Base-by-base conservation (phyloP, 129 eudicot species). In the Flaveria bidentis region DNA sequence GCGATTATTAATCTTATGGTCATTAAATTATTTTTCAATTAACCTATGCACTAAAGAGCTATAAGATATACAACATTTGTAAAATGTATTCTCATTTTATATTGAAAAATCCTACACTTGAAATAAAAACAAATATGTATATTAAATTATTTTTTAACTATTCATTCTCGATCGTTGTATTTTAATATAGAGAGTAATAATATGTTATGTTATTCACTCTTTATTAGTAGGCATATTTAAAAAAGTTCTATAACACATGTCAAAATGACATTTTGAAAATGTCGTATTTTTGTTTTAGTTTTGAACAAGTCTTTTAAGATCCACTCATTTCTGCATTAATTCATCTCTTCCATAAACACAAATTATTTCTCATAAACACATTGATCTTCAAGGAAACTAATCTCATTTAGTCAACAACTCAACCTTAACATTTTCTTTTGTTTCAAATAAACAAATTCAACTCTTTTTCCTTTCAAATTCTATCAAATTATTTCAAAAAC, bases 251-350 rank as follows among this genome's bases (percentile, higher is more conserved):
- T 22, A 25, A 36, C 82, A 62, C 74, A 65, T 72, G 83, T 80
- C 61, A 30, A 65, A 73, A n/a, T n/a, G n/a, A n/a, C n/a, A n/a
- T n/a, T n/a, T n/a, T n/a, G n/a, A n/a, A n/a, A n/a, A 16, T 80
- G 25, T 51, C 22, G 23, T 72, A 2, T 51, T 52, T 52, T 51
- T 51, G 18, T 55, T 52, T 41, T 36, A 14, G 17, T 17, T 72
- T 63, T 73, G 74, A 72, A 79, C 66, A 50, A 64, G 83, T 79
- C 74, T 80, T 22, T 73, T 72, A 72, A 62, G 83, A 72, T 80
- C 78, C 83, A 65, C 8, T 44, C 6, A 64, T 72, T 74, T 72
- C 83, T 80, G 74, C 83, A 73, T 53, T 42, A 64, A 64, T 72
- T 72, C 69, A 80, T 80, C 78, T 65, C 52, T 73, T 65, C 83